Evolutionary conservation across 371 early-diverging fungal species (phyloP).

Genomic region (Rhizopus delemar): DNA sequence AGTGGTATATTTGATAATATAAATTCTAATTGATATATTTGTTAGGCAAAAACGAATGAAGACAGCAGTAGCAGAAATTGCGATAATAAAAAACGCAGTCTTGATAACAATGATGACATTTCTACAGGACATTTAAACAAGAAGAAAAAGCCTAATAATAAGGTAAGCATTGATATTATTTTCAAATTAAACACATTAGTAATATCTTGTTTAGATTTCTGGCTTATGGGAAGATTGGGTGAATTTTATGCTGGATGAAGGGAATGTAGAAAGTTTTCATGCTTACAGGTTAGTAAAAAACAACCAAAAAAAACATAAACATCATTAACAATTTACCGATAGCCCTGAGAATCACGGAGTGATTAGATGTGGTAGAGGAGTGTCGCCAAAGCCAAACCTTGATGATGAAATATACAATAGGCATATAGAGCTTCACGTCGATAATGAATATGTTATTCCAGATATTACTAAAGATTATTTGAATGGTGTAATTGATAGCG

Average conservation of each 20-base stretch:
- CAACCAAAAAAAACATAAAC: too few species aligned
- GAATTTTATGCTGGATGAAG: conserved; percentile 6
- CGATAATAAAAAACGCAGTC: conserved; percentile 3
- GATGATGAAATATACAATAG: conserved; percentile 1
- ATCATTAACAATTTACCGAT: too few species aligned
- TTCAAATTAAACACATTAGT: conserved; percentile 2
- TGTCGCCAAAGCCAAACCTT: conserved; percentile 3
- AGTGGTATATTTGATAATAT: conserved; percentile 4
- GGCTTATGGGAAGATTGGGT: conserved; percentile 11
- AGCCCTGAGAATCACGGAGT: conserved; percentile 1
- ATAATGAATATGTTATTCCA: background rate
- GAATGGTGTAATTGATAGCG: conserved; percentile 87
- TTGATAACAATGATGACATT: too few species aligned
- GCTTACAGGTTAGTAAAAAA: too few species aligned
- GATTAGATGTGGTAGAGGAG: conserved; percentile 3
- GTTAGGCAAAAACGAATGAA: conserved; percentile 1
- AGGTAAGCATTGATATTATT: conserved; percentile 6
- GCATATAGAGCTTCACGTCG: background rate
- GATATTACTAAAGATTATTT: conserved; percentile 63
- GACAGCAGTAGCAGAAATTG: conserved; percentile 5
- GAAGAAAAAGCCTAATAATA: conserved; percentile 4
- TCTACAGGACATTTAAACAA: too few species aligned
- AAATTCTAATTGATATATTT: conserved; percentile 8
- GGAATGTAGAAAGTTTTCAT: conserved; percentile 7
- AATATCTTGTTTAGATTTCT: conserved; percentile 4